phyloP scores from a whole-genome alignment of 768 basidiomycete species.

The Suillus spraguei region DNA sequence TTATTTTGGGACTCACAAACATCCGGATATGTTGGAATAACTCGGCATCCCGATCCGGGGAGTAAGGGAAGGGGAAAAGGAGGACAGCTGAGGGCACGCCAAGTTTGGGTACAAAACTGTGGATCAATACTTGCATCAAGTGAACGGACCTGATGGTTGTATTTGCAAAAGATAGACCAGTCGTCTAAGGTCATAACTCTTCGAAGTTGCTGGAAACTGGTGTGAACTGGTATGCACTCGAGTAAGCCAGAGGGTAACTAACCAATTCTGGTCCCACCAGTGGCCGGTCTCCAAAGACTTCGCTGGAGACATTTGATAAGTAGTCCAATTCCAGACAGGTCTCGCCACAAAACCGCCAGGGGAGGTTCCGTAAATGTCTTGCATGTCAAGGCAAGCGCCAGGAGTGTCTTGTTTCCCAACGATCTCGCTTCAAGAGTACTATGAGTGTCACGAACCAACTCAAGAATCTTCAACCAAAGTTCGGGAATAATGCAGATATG shows the following conservation, averaged over 20 bases:
- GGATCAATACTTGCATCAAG: not conserved
- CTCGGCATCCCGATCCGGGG: too few species aligned
- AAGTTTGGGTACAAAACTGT: not conserved
- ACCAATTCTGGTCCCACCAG: not conserved
- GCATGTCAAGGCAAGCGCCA: constrained; percentile 15
- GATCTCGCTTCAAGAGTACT: too few species aligned
- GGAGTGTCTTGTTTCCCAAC: not conserved
- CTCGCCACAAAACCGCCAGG: constrained; percentile 9
- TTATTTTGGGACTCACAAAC: not conserved
- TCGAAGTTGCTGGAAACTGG: not conserved
- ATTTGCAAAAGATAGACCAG: constrained; percentile 32
- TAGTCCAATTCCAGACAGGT: constrained; percentile 1
- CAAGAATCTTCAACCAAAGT: not conserved
- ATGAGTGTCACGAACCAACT: not conserved
- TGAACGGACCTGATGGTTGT: constrained; percentile 26
- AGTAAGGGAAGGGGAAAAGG: not conserved
- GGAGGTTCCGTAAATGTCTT: constrained; percentile 14
- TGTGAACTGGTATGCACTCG: not conserved
- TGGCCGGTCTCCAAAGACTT: too few species aligned
- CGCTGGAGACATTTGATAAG: constrained; percentile 11
- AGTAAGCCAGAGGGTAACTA: not conserved
- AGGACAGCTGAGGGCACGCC: not conserved
- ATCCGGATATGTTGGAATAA: not conserved
- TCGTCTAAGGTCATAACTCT: constrained; percentile 15
- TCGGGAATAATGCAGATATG: not conserved